Evolutionary conservation across 352 stramenopile genomes (phyloP).

Genomic region (Aphanomyces invadans): DNA sequence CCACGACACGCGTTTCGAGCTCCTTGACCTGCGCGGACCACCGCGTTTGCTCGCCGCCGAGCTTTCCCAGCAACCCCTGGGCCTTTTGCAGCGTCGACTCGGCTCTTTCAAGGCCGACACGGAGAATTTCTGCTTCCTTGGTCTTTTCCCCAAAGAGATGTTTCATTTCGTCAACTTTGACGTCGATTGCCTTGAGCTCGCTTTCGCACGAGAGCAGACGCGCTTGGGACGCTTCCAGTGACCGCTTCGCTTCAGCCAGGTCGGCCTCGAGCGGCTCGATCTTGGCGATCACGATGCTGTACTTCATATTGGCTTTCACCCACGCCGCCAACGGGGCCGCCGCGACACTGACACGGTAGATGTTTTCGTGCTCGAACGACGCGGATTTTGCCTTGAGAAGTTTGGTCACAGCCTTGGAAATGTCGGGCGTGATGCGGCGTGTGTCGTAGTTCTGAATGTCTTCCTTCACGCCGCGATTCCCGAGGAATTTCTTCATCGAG

Average conservation of each 20-base stretch:
- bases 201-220: conserved; percentile 84
- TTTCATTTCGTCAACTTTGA: conserved; percentile 84
- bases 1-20: conserved; percentile 60
- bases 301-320: conserved; percentile 94
- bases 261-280: conserved; percentile 91
- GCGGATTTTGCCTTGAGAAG: conserved; percentile 89
- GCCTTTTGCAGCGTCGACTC: conserved; percentile 89
- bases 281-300: conserved; percentile 93
- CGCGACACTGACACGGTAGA: conserved; percentile 91
- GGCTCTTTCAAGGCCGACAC: conserved; percentile 76
- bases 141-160: conserved; percentile 89
- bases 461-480: conserved; percentile 93
- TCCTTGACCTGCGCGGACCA: conserved; percentile 89
- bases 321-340: conserved; percentile 90
- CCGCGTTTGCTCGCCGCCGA: conserved; percentile 86
- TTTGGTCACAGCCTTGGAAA: conserved; percentile 87
- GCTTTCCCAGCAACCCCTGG: conserved; percentile 81
- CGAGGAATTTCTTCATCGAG: conserved; percentile 96
- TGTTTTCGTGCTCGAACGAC: conserved; percentile 91
- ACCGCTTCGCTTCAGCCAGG: conserved; percentile 80
- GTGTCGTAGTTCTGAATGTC: conserved; percentile 96
- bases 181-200: conserved; percentile 88
- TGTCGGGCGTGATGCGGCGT: conserved; percentile 83
- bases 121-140: conserved; percentile 87
- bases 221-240: conserved; percentile 80